Base-by-base conservation (phyloP, 2,329 filamentous ascomycete genomes). In the Paraphoma sp. region DNA sequence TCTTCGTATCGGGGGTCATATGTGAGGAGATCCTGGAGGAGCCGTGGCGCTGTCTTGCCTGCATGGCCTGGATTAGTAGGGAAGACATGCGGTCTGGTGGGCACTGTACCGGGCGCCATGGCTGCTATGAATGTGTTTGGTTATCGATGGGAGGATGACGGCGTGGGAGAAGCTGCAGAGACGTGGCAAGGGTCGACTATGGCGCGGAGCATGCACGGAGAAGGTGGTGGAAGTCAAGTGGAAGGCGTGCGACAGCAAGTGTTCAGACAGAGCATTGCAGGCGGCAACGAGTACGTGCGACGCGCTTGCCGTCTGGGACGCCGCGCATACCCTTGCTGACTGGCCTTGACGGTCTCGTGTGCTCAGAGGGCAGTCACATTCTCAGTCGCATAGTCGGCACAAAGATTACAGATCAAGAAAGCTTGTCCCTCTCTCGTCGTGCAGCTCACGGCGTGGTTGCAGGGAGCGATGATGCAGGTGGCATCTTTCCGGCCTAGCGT, bases 1-100 rank as follows among this genome's bases (percentile, higher is more conserved):
- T 78, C 76, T 62, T 83, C 81, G 56, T 71, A 66, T 56, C 79
- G 76, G 12, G 83, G 81, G 59, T 85, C 82, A 68, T 85, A 83
- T 47, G 75, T 74, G 53, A 80, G 71, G 62, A 86, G 79, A 67
- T 86, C 83, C 61, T 82, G 78, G 57, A 81, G 76, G 55, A 83
- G 78, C 63, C 77, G 79, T 51, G 80, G 82, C 54, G 82, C 80
- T 61, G 80, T 81, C 72, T 83, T 83, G 62, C 80, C 79, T 76
- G 67, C 68, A 76, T 72, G 62, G 46, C 31, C 36, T 42, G 40
- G 17, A 48, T 68, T 59, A 67, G 65, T 50, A 59, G 45, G 44
- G 38, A 31, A 14, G 28, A 17, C 49, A 45, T 18, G 33, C 44
- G 42, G 48, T 48, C n/a, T 11, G 9, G 51, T 42, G 33, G 46